phyloP scores from a whole-genome alignment of 2,329 filamentous ascomycete species.

The Plectosphaerella sp. region DNA sequence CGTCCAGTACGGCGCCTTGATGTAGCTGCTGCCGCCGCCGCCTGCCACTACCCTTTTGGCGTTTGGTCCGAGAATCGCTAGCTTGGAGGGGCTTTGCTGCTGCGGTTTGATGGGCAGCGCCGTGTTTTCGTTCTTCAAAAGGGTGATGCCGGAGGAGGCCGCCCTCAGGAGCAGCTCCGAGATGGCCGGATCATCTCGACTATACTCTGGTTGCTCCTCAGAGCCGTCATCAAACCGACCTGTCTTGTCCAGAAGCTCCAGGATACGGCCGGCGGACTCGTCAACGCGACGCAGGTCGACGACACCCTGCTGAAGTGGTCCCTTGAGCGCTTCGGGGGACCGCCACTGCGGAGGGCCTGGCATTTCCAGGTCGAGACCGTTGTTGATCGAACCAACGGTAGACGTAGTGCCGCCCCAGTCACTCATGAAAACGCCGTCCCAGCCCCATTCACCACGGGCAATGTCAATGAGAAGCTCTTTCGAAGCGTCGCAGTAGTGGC shows the following conservation, averaged over 20 bases:
- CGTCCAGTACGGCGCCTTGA: constrained; percentile 6
- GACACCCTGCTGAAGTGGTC: neutral
- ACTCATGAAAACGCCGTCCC: constrained; percentile 30
- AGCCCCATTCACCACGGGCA: constrained; percentile 41
- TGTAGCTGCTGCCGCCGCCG: constrained; percentile 3
- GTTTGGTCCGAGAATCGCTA: neutral
- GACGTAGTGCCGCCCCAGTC: constrained; percentile 32
- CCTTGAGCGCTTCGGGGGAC: neutral
- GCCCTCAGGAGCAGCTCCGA: constrained; percentile 55
- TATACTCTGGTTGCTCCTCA: constrained; percentile 33
- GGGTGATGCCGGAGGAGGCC: constrained; percentile 65
- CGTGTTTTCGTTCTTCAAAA: constrained; percentile 68
- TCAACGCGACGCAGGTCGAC: constrained; percentile 31
- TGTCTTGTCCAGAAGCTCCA: constrained; percentile 53
- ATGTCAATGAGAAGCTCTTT: constrained; percentile 43
- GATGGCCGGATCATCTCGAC: neutral
- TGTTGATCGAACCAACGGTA: constrained; percentile 13
- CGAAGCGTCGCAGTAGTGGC: constrained; percentile 50
- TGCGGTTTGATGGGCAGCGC: constrained; percentile 56
- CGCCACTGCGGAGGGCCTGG: constrained; percentile 20
- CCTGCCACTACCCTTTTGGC: neutral
- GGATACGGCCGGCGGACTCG: constrained; percentile 49
- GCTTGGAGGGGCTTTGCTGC: constrained; percentile 36
- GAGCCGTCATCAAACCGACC: constrained; percentile 50
- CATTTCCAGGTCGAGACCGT: constrained; percentile 22